Percentiles rank a stretch among this genome's conserved stretches.
These are phyloP conservation scores for Penicillium sp. DNA, from an alignment of 2,329 filamentous ascomycete species.

Conservation along the genomic window DNA sequence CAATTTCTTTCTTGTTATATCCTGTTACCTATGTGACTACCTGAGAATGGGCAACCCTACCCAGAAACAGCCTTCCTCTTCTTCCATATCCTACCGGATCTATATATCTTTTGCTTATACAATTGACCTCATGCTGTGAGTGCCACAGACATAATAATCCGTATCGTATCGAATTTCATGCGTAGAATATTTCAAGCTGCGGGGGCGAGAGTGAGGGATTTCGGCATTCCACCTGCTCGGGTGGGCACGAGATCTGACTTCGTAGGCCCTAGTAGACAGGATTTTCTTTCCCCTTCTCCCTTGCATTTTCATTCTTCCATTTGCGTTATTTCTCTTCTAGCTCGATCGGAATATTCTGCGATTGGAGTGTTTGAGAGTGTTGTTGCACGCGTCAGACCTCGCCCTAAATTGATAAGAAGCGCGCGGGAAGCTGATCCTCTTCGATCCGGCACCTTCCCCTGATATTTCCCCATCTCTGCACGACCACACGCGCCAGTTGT, in stretches of 20 bases:
- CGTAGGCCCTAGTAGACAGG: slow-evolving; percentile 1
- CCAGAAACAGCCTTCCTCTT: background rate
- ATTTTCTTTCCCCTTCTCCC: slow-evolving; percentile 11
- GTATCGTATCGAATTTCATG: background rate
- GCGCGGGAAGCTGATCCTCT: slow-evolving; percentile 28
- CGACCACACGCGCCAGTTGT: slow-evolving; percentile 16
- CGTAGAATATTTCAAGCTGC: slow-evolving; percentile 14
- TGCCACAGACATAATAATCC: slow-evolving; percentile 10
- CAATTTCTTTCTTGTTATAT: slow-evolving; percentile 17
- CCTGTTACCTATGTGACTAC: slow-evolving; percentile 11
- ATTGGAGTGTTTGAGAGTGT: slow-evolving; percentile 10
- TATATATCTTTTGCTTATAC: background rate
- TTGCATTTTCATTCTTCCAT: slow-evolving; percentile 11
- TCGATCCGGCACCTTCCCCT: slow-evolving; percentile 23
- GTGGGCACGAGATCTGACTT: slow-evolving; percentile 4
- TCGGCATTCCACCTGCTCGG: slow-evolving; percentile 19
- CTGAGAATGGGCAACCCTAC: slow-evolving; percentile 4
- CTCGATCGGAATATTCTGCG: slow-evolving; percentile 1
- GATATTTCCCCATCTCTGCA: slow-evolving; percentile 18
- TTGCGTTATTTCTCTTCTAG: background rate
- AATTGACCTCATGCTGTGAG: slow-evolving; percentile 4
- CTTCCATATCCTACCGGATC: slow-evolving; percentile 6
- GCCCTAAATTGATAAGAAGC: slow-evolving; percentile 29
- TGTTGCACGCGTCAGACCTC: slow-evolving; percentile 31
- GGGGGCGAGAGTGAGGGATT: slow-evolving; percentile 13